Conservation (phyloP, 441 rosid genomes). For the Kokia cookei region DNA sequence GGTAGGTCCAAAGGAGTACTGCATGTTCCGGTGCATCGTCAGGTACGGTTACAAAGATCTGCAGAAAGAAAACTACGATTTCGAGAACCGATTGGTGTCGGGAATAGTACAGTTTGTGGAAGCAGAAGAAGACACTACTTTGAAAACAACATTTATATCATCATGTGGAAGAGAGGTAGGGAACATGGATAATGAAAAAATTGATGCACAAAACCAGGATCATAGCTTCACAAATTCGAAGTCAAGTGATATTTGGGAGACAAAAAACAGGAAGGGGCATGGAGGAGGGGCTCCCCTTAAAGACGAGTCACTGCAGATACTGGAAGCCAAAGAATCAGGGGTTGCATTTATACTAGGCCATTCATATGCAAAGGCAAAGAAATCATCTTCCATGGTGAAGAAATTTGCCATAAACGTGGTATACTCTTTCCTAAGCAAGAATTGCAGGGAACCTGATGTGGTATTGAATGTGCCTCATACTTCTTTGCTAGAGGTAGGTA, state of each 20-base stretch:
- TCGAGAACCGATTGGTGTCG: conserved; percentile 49
- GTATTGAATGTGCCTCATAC: conserved; percentile 56
- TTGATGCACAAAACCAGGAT: conserved; percentile 7
- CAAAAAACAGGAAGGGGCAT: conserved; percentile 5
- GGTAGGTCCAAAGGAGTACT: conserved; percentile 51
- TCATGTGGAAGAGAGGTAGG: conserved; percentile 6
- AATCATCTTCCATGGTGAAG: conserved; percentile 54
- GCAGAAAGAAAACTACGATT: conserved; percentile 58
- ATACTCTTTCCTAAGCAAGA: conserved; percentile 58
- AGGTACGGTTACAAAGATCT: conserved; percentile 63
- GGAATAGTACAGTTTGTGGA: conserved; percentile 42
- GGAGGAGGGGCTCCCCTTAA: conserved; percentile 14
- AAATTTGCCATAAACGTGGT: conserved; percentile 46
- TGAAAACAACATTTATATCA: not conserved
- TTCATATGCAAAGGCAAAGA: conserved; percentile 52
- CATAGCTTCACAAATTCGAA: not conserved
- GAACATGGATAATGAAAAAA: conserved; percentile 3
- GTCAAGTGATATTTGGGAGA: conserved; percentile 4
- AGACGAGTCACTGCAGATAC: conserved; percentile 33
- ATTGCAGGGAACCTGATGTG: conserved; percentile 56
- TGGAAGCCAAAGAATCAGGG: conserved; percentile 63
- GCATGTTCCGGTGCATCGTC: conserved; percentile 63
- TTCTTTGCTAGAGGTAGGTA: conserved; percentile 62
- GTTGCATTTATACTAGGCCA: conserved; percentile 60
- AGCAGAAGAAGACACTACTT: conserved; percentile 24